Conservation (phyloP, 1,139 yeast genomes). For the Geotrichum bryndzae region DNA sequence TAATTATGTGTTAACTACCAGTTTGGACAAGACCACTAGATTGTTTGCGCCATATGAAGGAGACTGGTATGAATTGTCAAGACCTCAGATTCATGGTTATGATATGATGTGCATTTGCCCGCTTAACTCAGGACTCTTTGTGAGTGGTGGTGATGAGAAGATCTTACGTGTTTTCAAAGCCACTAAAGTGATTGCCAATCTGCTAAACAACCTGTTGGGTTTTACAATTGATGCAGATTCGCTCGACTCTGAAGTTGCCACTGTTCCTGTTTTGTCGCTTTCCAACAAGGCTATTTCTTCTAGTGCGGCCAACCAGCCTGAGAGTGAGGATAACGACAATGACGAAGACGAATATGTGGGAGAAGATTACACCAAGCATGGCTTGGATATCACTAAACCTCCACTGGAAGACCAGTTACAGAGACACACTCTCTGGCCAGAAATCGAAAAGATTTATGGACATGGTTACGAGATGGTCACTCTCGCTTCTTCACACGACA, state of each 20-base stretch:
- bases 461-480: conserved; percentile 94
- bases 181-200: conserved; percentile 69
- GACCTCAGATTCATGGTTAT: conserved; percentile 98
- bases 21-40: conserved; percentile 87
- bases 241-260: conserved; percentile 63
- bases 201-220: conserved; percentile 53
- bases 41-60: conserved; percentile 51
- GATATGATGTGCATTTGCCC: conserved; percentile 85
- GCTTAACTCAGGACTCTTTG: conserved; percentile 56
- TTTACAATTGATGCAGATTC: conserved; percentile 35
- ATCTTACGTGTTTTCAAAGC: conserved; percentile 82
- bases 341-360: conserved; percentile 35
- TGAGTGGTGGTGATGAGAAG: conserved; percentile 96
- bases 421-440: conserved; percentile 91
- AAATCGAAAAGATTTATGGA: conserved; percentile 87
- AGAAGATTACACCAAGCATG: conserved; percentile 41
- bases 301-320: conserved; percentile 20
- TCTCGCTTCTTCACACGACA: conserved; percentile 63
- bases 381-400: conserved; percentile 48
- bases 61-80: conserved; percentile 83
- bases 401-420: conserved; percentile 89
- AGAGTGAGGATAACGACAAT: conserved; percentile 15
- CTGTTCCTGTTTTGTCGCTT: conserved; percentile 87
- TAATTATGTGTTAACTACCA: conserved; percentile 69
- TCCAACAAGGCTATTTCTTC: conserved; percentile 57